phyloP scores from a whole-genome alignment of 352 stramenopile species.

The Phytopythium mirpurense region DNA sequence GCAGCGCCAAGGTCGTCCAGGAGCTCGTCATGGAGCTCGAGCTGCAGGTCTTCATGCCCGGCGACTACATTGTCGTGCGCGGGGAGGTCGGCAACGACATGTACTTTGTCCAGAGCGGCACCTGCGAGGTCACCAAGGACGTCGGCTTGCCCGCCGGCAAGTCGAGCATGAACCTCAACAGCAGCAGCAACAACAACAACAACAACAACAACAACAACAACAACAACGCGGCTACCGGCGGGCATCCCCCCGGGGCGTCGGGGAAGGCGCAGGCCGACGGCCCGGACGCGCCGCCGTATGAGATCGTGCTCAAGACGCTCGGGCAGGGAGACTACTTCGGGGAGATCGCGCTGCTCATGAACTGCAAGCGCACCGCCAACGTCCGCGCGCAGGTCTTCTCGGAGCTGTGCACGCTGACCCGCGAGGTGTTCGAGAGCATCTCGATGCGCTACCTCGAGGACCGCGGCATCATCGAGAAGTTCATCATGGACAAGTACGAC shows the following conservation, averaged over 20 bases:
- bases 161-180: background rate
- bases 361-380: constrained; percentile 80
- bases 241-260: background rate
- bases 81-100: constrained; percentile 84
- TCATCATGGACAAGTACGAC: constrained; percentile 86
- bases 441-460: constrained; percentile 73
- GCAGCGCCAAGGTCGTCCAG: constrained; percentile 76
- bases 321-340: constrained; percentile 78
- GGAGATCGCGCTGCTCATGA: constrained; percentile 78
- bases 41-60: constrained; percentile 80
- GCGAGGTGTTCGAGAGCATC: constrained; percentile 74
- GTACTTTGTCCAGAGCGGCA: constrained; percentile 82
- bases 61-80: constrained; percentile 79
- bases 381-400: constrained; percentile 68
- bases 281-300: constrained; percentile 17
- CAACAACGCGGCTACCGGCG: too few species aligned
- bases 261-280: background rate
- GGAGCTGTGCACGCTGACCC: constrained; percentile 68
- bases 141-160: constrained; percentile 6
- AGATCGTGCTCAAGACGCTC: constrained; percentile 64
- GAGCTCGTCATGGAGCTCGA: constrained; percentile 81
- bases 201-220: too few species aligned
- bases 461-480: constrained; percentile 75
- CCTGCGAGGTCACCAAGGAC: constrained; percentile 83
- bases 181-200: too few species aligned